phyloP scores from a whole-genome alignment of 148 eudicot species.

The Silene latifolia region DNA sequence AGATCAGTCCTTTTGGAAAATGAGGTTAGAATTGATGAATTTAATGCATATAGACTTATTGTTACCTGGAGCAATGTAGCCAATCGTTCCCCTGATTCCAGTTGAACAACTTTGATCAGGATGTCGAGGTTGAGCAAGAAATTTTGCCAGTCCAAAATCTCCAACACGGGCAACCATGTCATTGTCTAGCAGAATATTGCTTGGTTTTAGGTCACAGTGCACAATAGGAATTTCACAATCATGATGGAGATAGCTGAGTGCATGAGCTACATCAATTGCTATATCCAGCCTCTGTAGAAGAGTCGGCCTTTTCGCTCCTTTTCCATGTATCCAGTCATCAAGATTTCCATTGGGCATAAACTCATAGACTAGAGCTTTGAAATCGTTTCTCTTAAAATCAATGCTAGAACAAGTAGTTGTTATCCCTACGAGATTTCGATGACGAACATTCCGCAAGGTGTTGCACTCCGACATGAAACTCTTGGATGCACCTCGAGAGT shows the following conservation, averaged over 20 bases:
- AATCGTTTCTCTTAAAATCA: slow-evolving; percentile 27
- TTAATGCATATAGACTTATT: too few species aligned
- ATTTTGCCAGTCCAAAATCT: slow-evolving; percentile 34
- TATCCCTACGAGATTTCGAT: slow-evolving; percentile 24
- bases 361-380: slow-evolving; percentile 34
- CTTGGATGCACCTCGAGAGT: slow-evolving; percentile 22
- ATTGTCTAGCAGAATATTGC: slow-evolving; percentile 30
- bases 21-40: background rate
- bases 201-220: slow-evolving; percentile 40
- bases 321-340: slow-evolving; percentile 24
- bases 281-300: slow-evolving; percentile 25
- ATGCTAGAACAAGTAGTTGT: slow-evolving; percentile 32
- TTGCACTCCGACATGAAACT: slow-evolving; percentile 36
- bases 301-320: background rate
- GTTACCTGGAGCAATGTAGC: slow-evolving; percentile 38
- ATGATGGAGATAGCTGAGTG: slow-evolving; percentile 37
- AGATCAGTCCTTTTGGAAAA: background rate
- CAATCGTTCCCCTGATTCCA: slow-evolving; percentile 33
- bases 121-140: slow-evolving; percentile 9
- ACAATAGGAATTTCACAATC: slow-evolving; percentile 23
- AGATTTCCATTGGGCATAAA: slow-evolving; percentile 30
- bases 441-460: slow-evolving; percentile 28
- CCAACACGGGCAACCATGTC: slow-evolving; percentile 38
- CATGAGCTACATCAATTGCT: slow-evolving; percentile 36
- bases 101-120: slow-evolving; percentile 17